Conservation (phyloP, 2,329 filamentous ascomycete genomes). For the Ascocoryne sarcoides region DNA sequence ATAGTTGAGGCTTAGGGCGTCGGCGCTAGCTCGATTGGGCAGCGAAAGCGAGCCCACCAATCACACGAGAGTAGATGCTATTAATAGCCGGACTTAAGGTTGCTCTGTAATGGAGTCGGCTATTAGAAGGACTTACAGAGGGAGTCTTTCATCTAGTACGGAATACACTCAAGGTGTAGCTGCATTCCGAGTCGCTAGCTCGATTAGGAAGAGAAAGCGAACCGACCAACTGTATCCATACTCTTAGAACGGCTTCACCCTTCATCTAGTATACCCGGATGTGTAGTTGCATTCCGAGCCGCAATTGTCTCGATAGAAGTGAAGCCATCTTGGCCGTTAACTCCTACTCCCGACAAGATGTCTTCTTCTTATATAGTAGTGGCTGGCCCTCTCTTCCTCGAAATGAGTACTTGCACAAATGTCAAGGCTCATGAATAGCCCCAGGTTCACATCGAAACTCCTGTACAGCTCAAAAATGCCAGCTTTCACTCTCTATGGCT, state of each 20-base stretch:
- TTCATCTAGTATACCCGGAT: too few relatives aligned
- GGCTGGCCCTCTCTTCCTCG: constrained; percentile 9
- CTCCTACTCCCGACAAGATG: constrained; percentile 13
- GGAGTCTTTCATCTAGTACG: too few relatives aligned
- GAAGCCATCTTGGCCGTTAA: constrained; percentile 9
- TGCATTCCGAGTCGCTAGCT: constrained; percentile 12
- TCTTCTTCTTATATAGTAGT: constrained; percentile 15
- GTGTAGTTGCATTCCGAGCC: too few relatives aligned
- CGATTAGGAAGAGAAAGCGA: constrained; percentile 28
- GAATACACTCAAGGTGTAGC: too few relatives aligned
- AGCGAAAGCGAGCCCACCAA: constrained; percentile 30
- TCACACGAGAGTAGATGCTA: too few relatives aligned
- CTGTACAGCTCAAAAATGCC: constrained; percentile 32
- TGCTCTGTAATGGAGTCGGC: too few relatives aligned
- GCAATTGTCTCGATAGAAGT: constrained; percentile 10
- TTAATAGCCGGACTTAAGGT: too few relatives aligned
- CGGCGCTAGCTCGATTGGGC: constrained; percentile 22
- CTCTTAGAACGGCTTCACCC: constrained; percentile 1
- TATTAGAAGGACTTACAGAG: constrained; percentile 5
- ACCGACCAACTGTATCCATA: constrained; percentile 20
- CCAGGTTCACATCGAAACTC: constrained; percentile 23
- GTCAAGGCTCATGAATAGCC: constrained; percentile 24
- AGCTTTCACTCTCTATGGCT: constrained; percentile 35
- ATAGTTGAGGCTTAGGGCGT: constrained; percentile 6
- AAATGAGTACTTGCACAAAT: constrained; percentile 21